Evolutionary conservation across 192 early-diverging fungal genomes (phyloP).

Genomic region (Coemansia aciculifera): DNA sequence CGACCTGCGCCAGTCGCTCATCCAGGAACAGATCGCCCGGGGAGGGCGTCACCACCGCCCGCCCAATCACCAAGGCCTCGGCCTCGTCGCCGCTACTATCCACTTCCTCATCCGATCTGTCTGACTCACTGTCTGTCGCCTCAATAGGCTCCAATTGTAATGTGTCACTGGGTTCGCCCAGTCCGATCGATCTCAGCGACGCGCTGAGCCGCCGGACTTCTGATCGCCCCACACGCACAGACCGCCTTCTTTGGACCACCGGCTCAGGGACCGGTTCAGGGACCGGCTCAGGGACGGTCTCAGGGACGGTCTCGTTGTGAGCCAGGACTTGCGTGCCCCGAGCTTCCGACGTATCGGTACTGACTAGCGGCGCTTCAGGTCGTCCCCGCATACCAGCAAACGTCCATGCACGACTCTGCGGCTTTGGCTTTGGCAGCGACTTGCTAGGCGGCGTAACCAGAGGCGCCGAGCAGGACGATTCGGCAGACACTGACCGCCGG

Average conservation of each 20-base stretch:
- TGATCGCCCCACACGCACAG: constrained; percentile 28
- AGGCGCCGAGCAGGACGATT: constrained; percentile 6
- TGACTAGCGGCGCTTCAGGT: constrained; percentile 29
- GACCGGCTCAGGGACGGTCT: neutral
- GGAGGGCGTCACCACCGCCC: constrained; percentile 60
- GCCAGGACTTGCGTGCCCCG: neutral
- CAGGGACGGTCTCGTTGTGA: neutral
- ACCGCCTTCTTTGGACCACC: neutral
- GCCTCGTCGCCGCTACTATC: constrained; percentile 23
- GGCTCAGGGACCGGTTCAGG: neutral
- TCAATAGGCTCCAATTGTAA: neutral
- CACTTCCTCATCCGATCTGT: constrained; percentile 5
- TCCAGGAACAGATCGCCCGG: constrained; percentile 71
- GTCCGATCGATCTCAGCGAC: constrained; percentile 45
- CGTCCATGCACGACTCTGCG: constrained; percentile 18
- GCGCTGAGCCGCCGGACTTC: constrained; percentile 53
- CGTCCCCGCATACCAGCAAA: constrained; percentile 17
- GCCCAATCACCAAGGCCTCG: constrained; percentile 45
- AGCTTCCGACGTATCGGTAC: constrained; percentile 20
- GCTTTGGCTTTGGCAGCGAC: neutral
- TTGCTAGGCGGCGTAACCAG: neutral
- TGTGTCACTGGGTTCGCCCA: constrained; percentile 8
- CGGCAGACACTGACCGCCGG: constrained; percentile 18
- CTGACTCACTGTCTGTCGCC: neutral
- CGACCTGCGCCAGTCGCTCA: constrained; percentile 54